Base-by-base conservation (phyloP, 2,329 filamentous ascomycete genomes). In the Phialophora chinensis region DNA sequence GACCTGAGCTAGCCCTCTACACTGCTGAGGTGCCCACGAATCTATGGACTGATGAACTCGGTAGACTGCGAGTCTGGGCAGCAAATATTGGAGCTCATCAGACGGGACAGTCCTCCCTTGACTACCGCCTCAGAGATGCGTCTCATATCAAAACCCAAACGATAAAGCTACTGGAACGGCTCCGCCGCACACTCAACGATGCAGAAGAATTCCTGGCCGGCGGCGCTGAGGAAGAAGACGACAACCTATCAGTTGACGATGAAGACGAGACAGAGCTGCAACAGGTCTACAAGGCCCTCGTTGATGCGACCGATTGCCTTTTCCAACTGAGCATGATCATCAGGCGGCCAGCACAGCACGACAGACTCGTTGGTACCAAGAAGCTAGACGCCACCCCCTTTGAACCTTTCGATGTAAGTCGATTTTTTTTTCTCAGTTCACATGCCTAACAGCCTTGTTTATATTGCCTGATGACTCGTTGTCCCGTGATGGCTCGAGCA, bases 271-370 rank as follows among this genome's bases (percentile, higher is more conserved):
- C 65, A 25, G 71, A 72, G 27, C 33, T 71, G 5, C 68, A 74
- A 55, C 25, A 69, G 29, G 69, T 75, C n/a, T 61, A 70, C 38
- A 27, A 66, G 25, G 42, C 52, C 31, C 17, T 73, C 1, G 53
- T 54, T 12, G 74, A 78, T 1, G 69, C 72, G 0, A 72, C 79
- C 2, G 72, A 74, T 23, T 75, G 75, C 27, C 72, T 82, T 1
- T 72, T 78, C 5, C 71, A 79, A 1, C 72, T 81, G 0, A 78
- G 77, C 2, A 73, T 79, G n/a, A 68, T 77, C 0, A 79, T 81
- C 4, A 74, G 74, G 0, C 75, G 77, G 4, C 79, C 79, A 17
- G 74, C 77, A 1, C 74, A 75, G 0, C 76, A 80, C 27, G 79
- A 81, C 49, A 73, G 73, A 1, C 73, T 77, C 23, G 67, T 72